phyloP scores from a whole-genome alignment of 176 grass and related monocot genomes.

The Triticum aestivum region IWGSC_CS_RefSeq_v2.1 NC_057796.1:208726485-208726984 shows the following conservation, averaged over 20 bases:
- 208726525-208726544: not conserved
- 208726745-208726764: constrained; percentile 79
- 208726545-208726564: constrained; percentile 54
- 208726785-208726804: not conserved
- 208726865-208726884: too few species aligned
- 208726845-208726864: too few species aligned
- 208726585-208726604: constrained; percentile 69
- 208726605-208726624: constrained; percentile 77
- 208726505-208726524: not conserved
- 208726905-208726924: too few species aligned
- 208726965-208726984: too few species aligned
- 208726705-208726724: not conserved
- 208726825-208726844: too few species aligned
- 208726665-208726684: not conserved
- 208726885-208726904: too few species aligned
- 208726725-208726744: constrained; percentile 66
- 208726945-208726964: too few species aligned
- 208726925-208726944: too few species aligned
- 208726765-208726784: constrained; percentile 87
- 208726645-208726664: constrained; percentile 14
- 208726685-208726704: not conserved
- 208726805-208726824: too few species aligned
- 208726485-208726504: too few species aligned
- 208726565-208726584: constrained; percentile 69
- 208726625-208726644: constrained; percentile 37